Evolutionary conservation across 768 basidiomycete genomes (phyloP), one percentile per base, ranked within the genome.

Genomic region (Pisolithus marmoratus): DNA sequence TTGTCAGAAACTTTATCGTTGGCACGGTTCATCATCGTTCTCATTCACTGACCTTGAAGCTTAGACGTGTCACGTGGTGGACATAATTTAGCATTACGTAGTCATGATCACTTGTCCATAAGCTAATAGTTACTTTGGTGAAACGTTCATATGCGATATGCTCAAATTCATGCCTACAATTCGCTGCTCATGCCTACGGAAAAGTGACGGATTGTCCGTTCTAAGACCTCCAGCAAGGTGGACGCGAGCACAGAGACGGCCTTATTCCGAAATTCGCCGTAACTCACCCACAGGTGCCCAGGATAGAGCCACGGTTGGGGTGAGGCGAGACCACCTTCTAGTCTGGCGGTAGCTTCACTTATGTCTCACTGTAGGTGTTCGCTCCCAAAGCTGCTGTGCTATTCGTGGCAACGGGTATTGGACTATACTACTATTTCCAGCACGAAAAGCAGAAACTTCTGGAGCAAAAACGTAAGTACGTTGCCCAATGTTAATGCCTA

Each of bases 351-450:
- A 46, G n/a, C 29, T 19, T 46, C 38, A 24, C 29, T 22, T 9
- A 19, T 38, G 49, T 47, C 34, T 19, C 19, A 15, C 54, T 38
- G 17, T 59, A 97, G 94, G 89, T 91, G n/a, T 96, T 97, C 66
- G 94, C 92, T 2, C 93, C 92, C 24, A 77, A 75, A 48, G 84
- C 94, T 1, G 94, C 90, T 0, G 83, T 76, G 0, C 61, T 97
- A 20, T 96, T 99, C 66, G 68, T 95, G n/a, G 72, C 79, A 2
- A 85, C 91, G 7, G 94, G 94, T 1, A 71, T 79, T 11, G 94
- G 85, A 2, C 74, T 99, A 17, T 90, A 83, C 63, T 84, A 79
- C 59, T 98, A 98, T 72, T 97, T 99, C 71, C 79, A 83, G 48
- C 73, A 82, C 51, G 94, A 97, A 69, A 98, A 98, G 72, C 75